Evolutionary conservation across 176 grass and related monocot species (phyloP).

Genomic region (Carex cristatella): DNA sequence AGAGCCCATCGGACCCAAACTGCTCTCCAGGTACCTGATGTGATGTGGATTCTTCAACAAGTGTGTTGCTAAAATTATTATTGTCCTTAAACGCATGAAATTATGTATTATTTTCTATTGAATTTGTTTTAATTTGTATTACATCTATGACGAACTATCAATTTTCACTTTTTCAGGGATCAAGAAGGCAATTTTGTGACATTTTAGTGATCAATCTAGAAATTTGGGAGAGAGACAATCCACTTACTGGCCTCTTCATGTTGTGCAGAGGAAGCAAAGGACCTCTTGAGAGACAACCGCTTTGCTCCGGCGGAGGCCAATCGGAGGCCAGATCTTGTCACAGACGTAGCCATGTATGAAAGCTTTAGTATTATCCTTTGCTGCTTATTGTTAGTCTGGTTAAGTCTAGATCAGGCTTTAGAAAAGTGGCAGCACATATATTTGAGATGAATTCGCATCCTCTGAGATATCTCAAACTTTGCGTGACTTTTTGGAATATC

Average conservation of each 20-base stretch:
- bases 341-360: constrained; percentile 24
- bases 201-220: neutral
- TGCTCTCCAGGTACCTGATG: too few species aligned
- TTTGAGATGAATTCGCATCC: neutral
- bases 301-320: constrained; percentile 17
- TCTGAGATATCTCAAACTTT: too few species aligned
- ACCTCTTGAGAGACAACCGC: constrained; percentile 17
- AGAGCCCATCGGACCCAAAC: too few species aligned
- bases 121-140: neutral
- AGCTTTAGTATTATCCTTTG: neutral
- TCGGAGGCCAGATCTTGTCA: constrained; percentile 36
- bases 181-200: neutral
- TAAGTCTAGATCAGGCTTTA: neutral
- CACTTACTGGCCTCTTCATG: constrained; percentile 46
- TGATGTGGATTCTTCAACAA: too few species aligned
- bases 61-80: neutral
- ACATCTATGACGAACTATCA: neutral
- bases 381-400: neutral
- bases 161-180: neutral
- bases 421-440: neutral
- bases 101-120: neutral
- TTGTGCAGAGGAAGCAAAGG: constrained; percentile 32
- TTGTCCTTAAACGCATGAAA: neutral
- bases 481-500: too few species aligned
- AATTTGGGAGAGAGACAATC: neutral